phyloP scores from a whole-genome alignment of 78 protist genomes.

The Cavenderia fasciculata region DNA sequence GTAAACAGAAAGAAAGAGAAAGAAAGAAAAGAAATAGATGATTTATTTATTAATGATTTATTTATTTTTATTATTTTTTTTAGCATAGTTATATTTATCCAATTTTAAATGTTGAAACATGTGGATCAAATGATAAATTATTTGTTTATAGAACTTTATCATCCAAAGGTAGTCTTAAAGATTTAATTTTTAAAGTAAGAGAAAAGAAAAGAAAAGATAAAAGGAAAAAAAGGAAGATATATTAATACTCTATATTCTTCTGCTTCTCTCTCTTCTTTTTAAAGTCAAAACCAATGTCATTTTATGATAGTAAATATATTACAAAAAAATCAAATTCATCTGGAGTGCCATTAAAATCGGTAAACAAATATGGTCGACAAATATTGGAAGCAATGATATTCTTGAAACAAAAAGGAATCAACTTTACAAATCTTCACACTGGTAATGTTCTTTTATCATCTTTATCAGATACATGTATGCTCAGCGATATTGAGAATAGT shows the following conservation, averaged over 20 bases:
- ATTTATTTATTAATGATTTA: too few relatives aligned
- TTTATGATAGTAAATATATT: slow-evolving; percentile 44
- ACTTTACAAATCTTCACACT: slow-evolving; percentile 24
- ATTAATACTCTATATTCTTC: background rate
- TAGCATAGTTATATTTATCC: slow-evolving; percentile 19
- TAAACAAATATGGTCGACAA: slow-evolving; percentile 40
- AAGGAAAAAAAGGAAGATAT: too few relatives aligned
- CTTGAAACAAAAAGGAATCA: slow-evolving; percentile 39
- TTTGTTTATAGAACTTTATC: background rate
- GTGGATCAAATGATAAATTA: slow-evolving; percentile 51
- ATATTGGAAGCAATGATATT: slow-evolving; percentile 35
- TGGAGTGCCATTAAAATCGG: background rate
- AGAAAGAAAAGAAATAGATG: too few relatives aligned
- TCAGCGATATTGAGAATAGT: slow-evolving; percentile 41
- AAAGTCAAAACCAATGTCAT: slow-evolving; percentile 32
- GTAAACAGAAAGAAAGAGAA: too few relatives aligned
- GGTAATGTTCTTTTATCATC: slow-evolving; percentile 17
- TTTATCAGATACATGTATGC: slow-evolving; percentile 17
- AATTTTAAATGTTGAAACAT: slow-evolving; percentile 12
- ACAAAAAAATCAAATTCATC: slow-evolving; percentile 5
- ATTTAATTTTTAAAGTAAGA: slow-evolving; percentile 33
- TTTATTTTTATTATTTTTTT: too few relatives aligned
- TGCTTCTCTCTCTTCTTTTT: too few relatives aligned
- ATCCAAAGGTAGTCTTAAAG: slow-evolving; percentile 33
- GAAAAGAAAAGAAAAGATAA: background rate